These are phyloP conservation scores for Suhomyces maxii DNA, from an alignment of 1,139 yeast species.

Conservation along the genomic window DNA sequence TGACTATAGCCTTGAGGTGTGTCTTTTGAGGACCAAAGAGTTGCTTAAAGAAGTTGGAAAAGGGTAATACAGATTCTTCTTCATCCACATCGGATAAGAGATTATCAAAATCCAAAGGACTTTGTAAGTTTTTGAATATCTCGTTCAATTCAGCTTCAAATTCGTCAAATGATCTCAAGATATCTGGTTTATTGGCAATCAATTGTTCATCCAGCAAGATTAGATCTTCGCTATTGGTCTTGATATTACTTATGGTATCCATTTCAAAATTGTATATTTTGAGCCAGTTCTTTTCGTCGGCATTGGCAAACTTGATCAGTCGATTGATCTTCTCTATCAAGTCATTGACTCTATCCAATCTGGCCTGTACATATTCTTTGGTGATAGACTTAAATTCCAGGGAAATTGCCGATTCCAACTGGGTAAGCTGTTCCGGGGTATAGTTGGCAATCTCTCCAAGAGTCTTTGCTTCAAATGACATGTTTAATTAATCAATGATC, in stretches of 20 bases:
- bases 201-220: slow-evolving; percentile 21
- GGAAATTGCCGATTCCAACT: slow-evolving; percentile 31
- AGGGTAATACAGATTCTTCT: slow-evolving; percentile 24
- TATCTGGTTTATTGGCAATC: slow-evolving; percentile 18
- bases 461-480: slow-evolving; percentile 1
- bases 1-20: slow-evolving; percentile 26
- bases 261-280: slow-evolving; percentile 34
- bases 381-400: slow-evolving; percentile 33
- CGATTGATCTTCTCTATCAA: slow-evolving; percentile 28
- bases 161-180: slow-evolving; percentile 25
- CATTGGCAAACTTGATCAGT: slow-evolving; percentile 28
- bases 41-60: slow-evolving; percentile 29
- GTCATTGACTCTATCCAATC: slow-evolving; percentile 33
- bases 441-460: slow-evolving; percentile 16
- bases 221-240: slow-evolving; percentile 35
- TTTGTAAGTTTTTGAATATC: slow-evolving; percentile 29
- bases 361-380: slow-evolving; percentile 29
- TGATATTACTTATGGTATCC: slow-evolving; percentile 35
- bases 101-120: slow-evolving; percentile 38
- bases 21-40: slow-evolving; percentile 26
- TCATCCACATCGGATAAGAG: slow-evolving; percentile 15
- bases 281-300: slow-evolving; percentile 38
- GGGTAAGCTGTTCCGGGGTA: slow-evolving; percentile 30
- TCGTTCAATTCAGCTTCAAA: slow-evolving; percentile 32
- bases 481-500: not conserved